These are phyloP conservation scores for Dissophora ornata DNA, from an alignment of 192 early-diverging fungal genomes.

Conservation along the genomic window DNA sequence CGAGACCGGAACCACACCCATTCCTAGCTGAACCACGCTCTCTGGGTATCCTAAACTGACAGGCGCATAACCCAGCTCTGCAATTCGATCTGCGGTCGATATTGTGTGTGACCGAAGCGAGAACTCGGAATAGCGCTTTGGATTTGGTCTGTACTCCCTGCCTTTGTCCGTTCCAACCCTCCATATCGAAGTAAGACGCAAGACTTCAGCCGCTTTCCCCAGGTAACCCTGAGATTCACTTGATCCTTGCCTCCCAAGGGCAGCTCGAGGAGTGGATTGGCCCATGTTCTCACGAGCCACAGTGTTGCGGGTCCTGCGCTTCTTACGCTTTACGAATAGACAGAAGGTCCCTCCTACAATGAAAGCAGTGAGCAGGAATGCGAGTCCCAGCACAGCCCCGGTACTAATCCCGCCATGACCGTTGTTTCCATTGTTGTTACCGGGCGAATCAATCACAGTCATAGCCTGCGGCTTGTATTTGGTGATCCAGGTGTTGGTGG, in stretches of 20 bases:
- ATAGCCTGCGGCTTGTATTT: constrained; percentile 5
- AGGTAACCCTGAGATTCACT: too few relatives aligned
- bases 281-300: constrained; percentile 19
- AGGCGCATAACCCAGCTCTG: constrained; percentile 15
- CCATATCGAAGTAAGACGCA: too few relatives aligned
- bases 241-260: constrained; percentile 6
- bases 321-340: constrained; percentile 20
- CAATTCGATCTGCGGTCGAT: constrained; percentile 9
- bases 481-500: constrained; percentile 37
- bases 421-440: not conserved
- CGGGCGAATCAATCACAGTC: not conserved
- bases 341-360: constrained; percentile 25
- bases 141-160: not conserved
- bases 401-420: not conserved
- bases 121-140: not conserved
- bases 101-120: constrained; percentile 7
- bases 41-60: constrained; percentile 27
- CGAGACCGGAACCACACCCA: constrained; percentile 14
- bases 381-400: constrained; percentile 15
- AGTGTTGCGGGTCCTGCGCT: constrained; percentile 29
- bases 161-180: not conserved
- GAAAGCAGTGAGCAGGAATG: constrained; percentile 20
- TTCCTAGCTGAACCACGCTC: constrained; percentile 18
- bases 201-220: too few relatives aligned
- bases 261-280: not conserved